Conservation (phyloP, 139 green algal species). For the Pseudopediastrum boryanum region DNA sequence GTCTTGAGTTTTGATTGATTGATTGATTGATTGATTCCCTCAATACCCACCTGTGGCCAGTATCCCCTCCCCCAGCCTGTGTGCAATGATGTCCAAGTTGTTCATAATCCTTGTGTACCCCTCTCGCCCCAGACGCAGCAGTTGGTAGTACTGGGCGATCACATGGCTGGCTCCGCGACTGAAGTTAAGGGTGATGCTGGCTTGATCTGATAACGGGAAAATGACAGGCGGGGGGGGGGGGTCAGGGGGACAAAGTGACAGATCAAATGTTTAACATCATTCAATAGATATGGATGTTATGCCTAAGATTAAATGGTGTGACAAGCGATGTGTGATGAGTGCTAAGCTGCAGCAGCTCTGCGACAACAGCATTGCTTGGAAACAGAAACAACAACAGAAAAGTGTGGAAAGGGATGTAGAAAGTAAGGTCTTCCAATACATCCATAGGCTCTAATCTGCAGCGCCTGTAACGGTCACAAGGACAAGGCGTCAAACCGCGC, state of each 20-base stretch:
- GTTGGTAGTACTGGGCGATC: constrained; percentile 71
- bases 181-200: constrained; percentile 79
- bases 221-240: neutral
- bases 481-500: too few species aligned
- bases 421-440: neutral
- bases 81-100: constrained; percentile 44
- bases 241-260: neutral
- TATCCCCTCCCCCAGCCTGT: constrained; percentile 5
- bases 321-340: neutral
- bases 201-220: constrained; percentile 39
- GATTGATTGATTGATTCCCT: too few species aligned
- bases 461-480: too few species aligned
- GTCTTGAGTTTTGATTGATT: too few species aligned
- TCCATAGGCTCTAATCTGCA: too few species aligned
- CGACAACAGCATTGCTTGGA: too few species aligned
- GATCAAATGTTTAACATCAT: neutral
- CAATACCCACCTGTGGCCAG: constrained; percentile 19
- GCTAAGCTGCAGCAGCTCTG: too few species aligned
- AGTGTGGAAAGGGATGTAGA: neutral
- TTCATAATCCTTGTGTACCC: constrained; percentile 73
- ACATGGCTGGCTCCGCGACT: constrained; percentile 52
- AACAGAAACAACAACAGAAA: too few species aligned
- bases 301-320: neutral
- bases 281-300: neutral
- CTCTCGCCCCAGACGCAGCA: constrained; percentile 65